Evolutionary conservation across 257 asterid genomes (phyloP).

Genomic region (Lycium ferocissimum): DNA sequence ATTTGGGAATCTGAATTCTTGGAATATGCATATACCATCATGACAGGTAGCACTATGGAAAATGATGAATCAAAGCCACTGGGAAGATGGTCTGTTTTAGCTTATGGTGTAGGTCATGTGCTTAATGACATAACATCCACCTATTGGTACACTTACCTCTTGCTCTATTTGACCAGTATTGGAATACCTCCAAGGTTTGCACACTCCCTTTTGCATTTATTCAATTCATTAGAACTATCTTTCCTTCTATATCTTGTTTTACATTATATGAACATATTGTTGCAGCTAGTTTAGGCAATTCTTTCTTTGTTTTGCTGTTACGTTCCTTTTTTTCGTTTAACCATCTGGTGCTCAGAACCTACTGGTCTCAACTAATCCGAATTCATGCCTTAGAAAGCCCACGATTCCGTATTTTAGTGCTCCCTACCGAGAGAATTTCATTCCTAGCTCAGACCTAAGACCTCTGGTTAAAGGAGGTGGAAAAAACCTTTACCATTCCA

Average conservation of each 20-base stretch:
- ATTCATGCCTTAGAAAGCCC: no score
- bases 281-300: background rate
- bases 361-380: background rate
- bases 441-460: background rate
- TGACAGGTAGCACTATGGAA: slow-evolving; percentile 42
- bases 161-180: slow-evolving; percentile 78
- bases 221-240: background rate
- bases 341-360: no score
- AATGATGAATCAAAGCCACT: slow-evolving; percentile 49
- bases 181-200: slow-evolving; percentile 81
- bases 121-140: slow-evolving; percentile 85
- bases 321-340: slow-evolving; percentile 46
- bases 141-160: slow-evolving; percentile 93
- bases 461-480: background rate
- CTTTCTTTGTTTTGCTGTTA: slow-evolving; percentile 35
- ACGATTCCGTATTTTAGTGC: no score
- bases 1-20: background rate
- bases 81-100: slow-evolving; percentile 63
- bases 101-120: slow-evolving; percentile 83
- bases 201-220: background rate
- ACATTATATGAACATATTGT: background rate
- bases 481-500: background rate
- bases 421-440: background rate
- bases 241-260: slow-evolving; percentile 1
- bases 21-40: slow-evolving; percentile 24